Evolutionary conservation across 1,139 yeast genomes (phyloP).

Genomic region (Meyerozyma elateridarum): DNA sequence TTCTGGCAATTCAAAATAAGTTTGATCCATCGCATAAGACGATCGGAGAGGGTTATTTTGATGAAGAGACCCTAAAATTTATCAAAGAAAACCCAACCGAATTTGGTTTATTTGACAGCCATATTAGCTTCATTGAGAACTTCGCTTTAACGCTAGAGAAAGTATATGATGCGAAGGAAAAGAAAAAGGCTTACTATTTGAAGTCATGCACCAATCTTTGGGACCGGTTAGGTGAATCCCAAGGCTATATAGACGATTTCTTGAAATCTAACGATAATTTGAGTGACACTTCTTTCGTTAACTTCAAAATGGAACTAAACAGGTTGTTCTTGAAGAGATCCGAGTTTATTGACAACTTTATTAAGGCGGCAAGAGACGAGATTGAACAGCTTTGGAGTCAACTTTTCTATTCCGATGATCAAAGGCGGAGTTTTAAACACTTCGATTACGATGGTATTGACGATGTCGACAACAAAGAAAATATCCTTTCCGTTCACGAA

Average conservation of each 20-base stretch:
- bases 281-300: constrained; percentile 34
- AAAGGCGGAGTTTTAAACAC: constrained; percentile 34
- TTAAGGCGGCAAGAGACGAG: constrained; percentile 53
- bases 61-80: constrained; percentile 32
- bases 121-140: constrained; percentile 27
- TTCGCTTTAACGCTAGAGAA: constrained; percentile 25
- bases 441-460: constrained; percentile 32
- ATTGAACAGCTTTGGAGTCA: constrained; percentile 60
- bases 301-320: constrained; percentile 50
- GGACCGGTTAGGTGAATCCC: constrained; percentile 43
- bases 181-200: constrained; percentile 28
- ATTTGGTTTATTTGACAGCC: constrained; percentile 37
- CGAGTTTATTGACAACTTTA: constrained; percentile 62
- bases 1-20: constrained; percentile 30
- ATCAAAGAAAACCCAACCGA: constrained; percentile 35
- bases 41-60: constrained; percentile 29
- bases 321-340: constrained; percentile 58
- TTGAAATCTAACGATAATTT: constrained; percentile 28
- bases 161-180: constrained; percentile 29
- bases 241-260: constrained; percentile 35
- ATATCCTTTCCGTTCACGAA: constrained; percentile 56
- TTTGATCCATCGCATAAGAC: constrained; percentile 15
- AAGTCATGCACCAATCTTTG: constrained; percentile 43
- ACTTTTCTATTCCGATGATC: constrained; percentile 51
- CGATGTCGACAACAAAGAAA: constrained; percentile 49